phyloP scores from a whole-genome alignment of 768 basidiomycete species.

The Zangia roseola region DNA sequence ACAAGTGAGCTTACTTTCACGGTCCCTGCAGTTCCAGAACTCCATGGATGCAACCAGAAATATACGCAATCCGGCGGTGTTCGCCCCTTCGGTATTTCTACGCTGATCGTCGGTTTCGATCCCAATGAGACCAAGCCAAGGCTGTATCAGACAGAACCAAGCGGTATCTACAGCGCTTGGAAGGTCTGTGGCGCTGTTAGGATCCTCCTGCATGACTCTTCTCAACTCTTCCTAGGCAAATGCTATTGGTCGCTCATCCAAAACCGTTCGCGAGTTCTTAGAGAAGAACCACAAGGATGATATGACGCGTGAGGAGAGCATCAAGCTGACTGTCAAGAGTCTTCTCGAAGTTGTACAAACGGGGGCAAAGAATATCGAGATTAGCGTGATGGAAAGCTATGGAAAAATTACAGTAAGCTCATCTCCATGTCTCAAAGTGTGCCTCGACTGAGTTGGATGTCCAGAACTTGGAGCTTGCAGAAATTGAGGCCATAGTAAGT shows the following conservation, averaged over 20 bases:
- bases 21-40: neutral
- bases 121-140: slow-evolving; percentile 85
- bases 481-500: slow-evolving; percentile 89
- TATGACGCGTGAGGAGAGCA: slow-evolving; percentile 81
- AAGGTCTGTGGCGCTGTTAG: slow-evolving; percentile 55
- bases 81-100: slow-evolving; percentile 96
- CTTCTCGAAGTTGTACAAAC: slow-evolving; percentile 98
- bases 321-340: slow-evolving; percentile 94
- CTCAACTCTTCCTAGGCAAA: slow-evolving; percentile 64
- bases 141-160: slow-evolving; percentile 95
- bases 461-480: slow-evolving; percentile 80
- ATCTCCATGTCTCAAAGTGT: neutral
- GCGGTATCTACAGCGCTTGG: slow-evolving; percentile 98
- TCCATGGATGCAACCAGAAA: slow-evolving; percentile 46
- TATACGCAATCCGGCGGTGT: slow-evolving; percentile 99
- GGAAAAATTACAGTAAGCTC: slow-evolving; percentile 81
- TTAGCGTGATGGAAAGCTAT: slow-evolving; percentile 95
- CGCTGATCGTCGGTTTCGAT: slow-evolving; percentile 95
- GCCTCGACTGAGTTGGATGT: neutral
- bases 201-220: neutral
- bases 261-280: slow-evolving; percentile 96
- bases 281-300: slow-evolving; percentile 98
- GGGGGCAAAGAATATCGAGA: slow-evolving; percentile 99
- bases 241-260: slow-evolving; percentile 96
- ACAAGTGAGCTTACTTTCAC: slow-evolving; percentile 57